Base-by-base conservation (phyloP, 2,329 filamentous ascomycete genomes). In the Sporothrix luriei region DNA sequence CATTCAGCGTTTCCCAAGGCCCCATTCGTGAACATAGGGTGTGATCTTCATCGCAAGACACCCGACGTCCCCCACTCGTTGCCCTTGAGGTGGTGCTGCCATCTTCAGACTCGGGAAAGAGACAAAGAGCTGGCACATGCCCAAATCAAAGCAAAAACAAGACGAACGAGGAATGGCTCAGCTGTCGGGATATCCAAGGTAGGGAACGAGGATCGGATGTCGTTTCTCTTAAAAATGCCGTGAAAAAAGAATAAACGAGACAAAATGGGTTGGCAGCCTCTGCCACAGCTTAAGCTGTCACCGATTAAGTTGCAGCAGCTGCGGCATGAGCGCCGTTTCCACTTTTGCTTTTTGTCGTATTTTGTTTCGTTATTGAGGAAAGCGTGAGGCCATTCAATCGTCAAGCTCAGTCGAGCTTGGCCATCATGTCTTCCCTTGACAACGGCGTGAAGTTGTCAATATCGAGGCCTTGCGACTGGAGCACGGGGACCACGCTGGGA, bases 401-500 rank as follows among this genome's bases (percentile, higher is more conserved):
- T 49, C 24, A 49, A 26, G 38, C 68, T 94, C 91, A 99, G 83
- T 99, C 95, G 81, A 99, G 85, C 81, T 94, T 93, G 71, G 95
- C 95, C 84, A 97, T 92, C 95, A 99, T 98, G 80, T 97, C 93
- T 77, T 95, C 91, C 84, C 93, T 97, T 77, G 91, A 84, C 83
- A 99, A 85, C 59, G 94, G 94, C 76, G 89, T 93, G 81, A 99
- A 92, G 80, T 94, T 94, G 81, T 97, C 93, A 77, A 97, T 93
- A 79, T 98, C 94, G 75, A 99, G 87, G 68, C 92, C 94, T 76
- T 89, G 89, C 62, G 90, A 85, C 72, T 87, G 87, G 71, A 99
- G 85, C 71, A 88, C 84, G 26, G 92, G 83, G 76, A 90, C 90
- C 76, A 93, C 88, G 80, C 98, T 94, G 73, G 87, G 81, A 71